Evolutionary conservation across 2,329 filamentous ascomycete species (phyloP).

Genomic region (Alternaria atra): DNA sequence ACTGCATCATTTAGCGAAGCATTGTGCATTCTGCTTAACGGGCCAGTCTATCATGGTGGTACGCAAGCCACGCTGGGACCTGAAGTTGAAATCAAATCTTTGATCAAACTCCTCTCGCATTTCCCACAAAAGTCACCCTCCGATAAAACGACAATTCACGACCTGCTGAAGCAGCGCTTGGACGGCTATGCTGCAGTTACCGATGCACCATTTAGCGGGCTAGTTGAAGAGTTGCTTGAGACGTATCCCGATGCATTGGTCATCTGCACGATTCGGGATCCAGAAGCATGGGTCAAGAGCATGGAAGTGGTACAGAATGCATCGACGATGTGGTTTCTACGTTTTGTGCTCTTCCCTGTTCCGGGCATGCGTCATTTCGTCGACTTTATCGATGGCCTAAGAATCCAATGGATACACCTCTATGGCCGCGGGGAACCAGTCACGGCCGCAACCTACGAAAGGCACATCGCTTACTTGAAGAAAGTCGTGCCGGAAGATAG

Average conservation of each 20-base stretch:
- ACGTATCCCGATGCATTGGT: constrained; percentile 62
- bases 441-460: constrained; percentile 11
- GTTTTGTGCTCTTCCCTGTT: constrained; percentile 29
- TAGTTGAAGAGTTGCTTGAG: constrained; percentile 58
- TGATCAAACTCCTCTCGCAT: constrained; percentile 36
- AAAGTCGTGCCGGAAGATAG: constrained; percentile 24
- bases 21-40: constrained; percentile 58
- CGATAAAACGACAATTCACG: not conserved
- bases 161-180: constrained; percentile 44
- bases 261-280: constrained; percentile 44
- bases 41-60: constrained; percentile 61
- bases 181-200: constrained; percentile 59
- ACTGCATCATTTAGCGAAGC: constrained; percentile 62
- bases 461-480: constrained; percentile 27
- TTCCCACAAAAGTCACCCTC: constrained; percentile 14
- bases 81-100: constrained; percentile 24
- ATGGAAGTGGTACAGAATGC: constrained; percentile 20
- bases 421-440: constrained; percentile 16
- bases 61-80: constrained; percentile 45
- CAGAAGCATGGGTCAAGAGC: constrained; percentile 34
- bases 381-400: constrained; percentile 24
- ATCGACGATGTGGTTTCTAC: constrained; percentile 26
- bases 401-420: constrained; percentile 18
- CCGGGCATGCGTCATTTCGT: constrained; percentile 31
- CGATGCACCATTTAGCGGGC: constrained; percentile 55